phyloP scores from a whole-genome alignment of 306 rosid genomes.

The apple (Malus domestica) region DNA sequence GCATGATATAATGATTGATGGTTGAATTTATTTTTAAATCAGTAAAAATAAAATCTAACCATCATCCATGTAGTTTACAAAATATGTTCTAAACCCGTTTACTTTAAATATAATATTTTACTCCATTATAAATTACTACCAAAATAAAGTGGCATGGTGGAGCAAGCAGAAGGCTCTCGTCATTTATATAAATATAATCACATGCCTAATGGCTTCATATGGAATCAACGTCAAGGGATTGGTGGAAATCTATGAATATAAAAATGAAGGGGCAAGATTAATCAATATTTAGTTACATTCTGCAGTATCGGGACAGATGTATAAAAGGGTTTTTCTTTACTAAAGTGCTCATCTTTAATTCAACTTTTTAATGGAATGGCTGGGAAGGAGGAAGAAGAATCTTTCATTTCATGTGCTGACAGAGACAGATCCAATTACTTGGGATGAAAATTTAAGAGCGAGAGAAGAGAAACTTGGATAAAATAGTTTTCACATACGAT shows the following conservation, averaged over 20 bases:
- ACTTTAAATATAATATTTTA: not conserved
- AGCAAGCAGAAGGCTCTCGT: not conserved
- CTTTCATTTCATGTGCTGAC: not conserved
- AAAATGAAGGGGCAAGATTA: not conserved
- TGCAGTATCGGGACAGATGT: not conserved
- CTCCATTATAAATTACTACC: not conserved
- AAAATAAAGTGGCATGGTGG: not conserved
- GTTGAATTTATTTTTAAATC: no score
- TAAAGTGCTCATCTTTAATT: not conserved
- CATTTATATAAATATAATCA: not conserved
- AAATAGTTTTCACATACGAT: rapidly evolving
- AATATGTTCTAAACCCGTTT: no score
- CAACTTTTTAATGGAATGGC: constrained; percentile 1
- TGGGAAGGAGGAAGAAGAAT: not conserved
- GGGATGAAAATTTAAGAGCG: not conserved
- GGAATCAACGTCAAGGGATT: not conserved
- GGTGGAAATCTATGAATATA: not conserved
- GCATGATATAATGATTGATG: no score
- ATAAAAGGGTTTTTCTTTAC: not conserved
- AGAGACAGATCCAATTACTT: not conserved
- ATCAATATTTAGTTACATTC: not conserved
- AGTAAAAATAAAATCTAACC: no score
- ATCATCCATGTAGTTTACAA: no score
- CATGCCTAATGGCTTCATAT: not conserved
- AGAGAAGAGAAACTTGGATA: not conserved